phyloP scores from a whole-genome alignment of 768 basidiomycete species.

The Tephrocybe sp. region DNA sequence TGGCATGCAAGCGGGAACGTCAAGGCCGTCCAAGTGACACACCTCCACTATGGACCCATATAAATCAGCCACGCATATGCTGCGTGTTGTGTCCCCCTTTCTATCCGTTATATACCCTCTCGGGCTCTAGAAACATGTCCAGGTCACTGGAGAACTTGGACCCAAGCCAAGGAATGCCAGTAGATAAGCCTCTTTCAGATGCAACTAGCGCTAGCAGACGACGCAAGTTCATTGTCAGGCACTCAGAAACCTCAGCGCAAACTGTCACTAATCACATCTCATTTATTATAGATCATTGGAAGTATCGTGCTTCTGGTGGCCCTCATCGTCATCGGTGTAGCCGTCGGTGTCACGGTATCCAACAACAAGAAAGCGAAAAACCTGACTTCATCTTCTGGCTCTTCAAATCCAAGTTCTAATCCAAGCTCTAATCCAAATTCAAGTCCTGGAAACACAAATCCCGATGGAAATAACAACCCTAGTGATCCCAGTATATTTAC shows the following conservation, averaged over 20 bases:
- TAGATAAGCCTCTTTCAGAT: slow-evolving; percentile 18
- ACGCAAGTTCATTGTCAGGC: slow-evolving; percentile 54
- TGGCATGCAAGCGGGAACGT: neutral
- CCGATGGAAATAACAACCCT: neutral
- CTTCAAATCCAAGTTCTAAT: neutral
- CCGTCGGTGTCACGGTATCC: slow-evolving; percentile 63
- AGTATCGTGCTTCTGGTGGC: slow-evolving; percentile 42
- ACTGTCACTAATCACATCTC: too few species aligned
- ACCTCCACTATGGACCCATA: neutral
- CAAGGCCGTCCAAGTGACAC: slow-evolving; percentile 8
- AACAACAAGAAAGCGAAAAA: slow-evolving; percentile 41
- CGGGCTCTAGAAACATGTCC: too few species aligned
- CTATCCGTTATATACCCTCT: neutral
- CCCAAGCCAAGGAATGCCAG: too few species aligned
- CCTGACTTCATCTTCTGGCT: slow-evolving; percentile 19
- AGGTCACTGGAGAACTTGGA: too few species aligned
- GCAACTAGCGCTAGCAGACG: slow-evolving; percentile 25
- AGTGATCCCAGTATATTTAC: slow-evolving; percentile 72
- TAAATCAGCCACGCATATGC: neutral
- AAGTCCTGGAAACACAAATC: slow-evolving; percentile 9
- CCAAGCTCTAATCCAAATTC: slow-evolving; percentile 9
- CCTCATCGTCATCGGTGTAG: slow-evolving; percentile 53
- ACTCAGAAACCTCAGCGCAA: too few species aligned
- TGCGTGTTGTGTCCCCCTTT: slow-evolving; percentile 6
- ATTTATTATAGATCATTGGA: slow-evolving; percentile 44